phyloP scores from a whole-genome alignment of 1,139 yeast genomes.

The Insectozyma bohioensis region DNA sequence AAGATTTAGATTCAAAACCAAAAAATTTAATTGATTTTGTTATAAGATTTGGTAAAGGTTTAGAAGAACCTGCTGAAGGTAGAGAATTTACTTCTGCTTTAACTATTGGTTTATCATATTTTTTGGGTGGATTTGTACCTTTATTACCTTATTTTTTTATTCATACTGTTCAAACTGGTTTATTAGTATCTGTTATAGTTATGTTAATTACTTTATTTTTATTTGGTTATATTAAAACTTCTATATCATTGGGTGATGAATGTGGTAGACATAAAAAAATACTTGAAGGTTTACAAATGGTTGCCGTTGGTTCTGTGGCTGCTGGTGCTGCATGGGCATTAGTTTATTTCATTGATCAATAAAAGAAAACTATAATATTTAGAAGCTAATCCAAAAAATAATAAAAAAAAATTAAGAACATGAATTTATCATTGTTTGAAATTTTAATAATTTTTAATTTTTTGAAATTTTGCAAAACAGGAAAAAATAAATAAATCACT shows the following conservation, averaged over 20 bases:
- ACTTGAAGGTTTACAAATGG: constrained; percentile 86
- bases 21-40: constrained; percentile 69
- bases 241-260: constrained; percentile 79
- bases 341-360: constrained; percentile 78
- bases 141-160: constrained; percentile 79
- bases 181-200: constrained; percentile 70
- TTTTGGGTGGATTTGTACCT: constrained; percentile 82
- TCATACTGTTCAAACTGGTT: constrained; percentile 68
- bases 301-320: constrained; percentile 88
- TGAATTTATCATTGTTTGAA: too few species aligned
- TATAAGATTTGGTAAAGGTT: constrained; percentile 69
- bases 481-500: too few species aligned
- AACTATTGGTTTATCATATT: constrained; percentile 74
- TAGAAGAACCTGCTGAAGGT: constrained; percentile 80
- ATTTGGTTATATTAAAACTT: constrained; percentile 85
- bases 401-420: too few species aligned
- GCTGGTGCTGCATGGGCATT: constrained; percentile 97
- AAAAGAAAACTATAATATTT: too few species aligned
- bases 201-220: constrained; percentile 84
- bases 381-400: too few species aligned
- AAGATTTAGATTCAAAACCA: constrained; percentile 69
- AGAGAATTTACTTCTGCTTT: constrained; percentile 74
- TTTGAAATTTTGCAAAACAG: too few species aligned
- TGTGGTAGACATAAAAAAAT: constrained; percentile 62
- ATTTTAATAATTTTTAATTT: too few species aligned